Conservation (phyloP, 495 filamentous ascomycete species). For the Sordaria brevicollis region DNA sequence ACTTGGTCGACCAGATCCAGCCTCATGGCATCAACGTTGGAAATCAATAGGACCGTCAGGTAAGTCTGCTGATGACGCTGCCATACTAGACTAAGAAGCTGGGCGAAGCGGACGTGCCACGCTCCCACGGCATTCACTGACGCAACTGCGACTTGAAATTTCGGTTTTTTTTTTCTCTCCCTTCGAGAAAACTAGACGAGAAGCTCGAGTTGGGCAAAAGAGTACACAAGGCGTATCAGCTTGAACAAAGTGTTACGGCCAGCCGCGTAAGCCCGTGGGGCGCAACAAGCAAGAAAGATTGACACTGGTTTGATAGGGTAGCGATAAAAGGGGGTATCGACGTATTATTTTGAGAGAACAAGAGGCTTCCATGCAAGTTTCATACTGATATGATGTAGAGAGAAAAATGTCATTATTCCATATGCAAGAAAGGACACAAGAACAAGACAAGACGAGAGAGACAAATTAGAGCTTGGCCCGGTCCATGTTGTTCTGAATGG, state of each 20-base stretch:
- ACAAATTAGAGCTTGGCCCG: not conserved
- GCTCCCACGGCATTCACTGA: not conserved
- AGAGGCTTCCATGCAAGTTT: not conserved
- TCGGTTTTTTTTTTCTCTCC: not conserved
- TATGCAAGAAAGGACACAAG: not conserved
- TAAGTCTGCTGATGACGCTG: not conserved
- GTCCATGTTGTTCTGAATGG: conserved; percentile 16
- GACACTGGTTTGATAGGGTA: no score
- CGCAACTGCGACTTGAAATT: not conserved
- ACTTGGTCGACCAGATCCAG: not conserved
- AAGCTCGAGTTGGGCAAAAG: not conserved
- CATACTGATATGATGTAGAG: not conserved
- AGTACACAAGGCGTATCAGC: not conserved
- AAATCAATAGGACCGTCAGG: not conserved
- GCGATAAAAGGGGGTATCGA: not conserved
- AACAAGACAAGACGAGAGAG: not conserved
- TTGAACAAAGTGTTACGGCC: not conserved
- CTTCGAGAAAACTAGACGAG: not conserved
- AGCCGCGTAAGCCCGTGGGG: not conserved
- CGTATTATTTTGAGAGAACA: not conserved
- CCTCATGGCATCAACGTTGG: not conserved
- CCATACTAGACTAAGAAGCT: not conserved
- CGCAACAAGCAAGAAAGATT: not conserved
- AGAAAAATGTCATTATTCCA: not conserved
- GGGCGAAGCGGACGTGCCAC: not conserved